Conservation (phyloP, 148 eudicot species). For the Oxyria digyna region DNA sequence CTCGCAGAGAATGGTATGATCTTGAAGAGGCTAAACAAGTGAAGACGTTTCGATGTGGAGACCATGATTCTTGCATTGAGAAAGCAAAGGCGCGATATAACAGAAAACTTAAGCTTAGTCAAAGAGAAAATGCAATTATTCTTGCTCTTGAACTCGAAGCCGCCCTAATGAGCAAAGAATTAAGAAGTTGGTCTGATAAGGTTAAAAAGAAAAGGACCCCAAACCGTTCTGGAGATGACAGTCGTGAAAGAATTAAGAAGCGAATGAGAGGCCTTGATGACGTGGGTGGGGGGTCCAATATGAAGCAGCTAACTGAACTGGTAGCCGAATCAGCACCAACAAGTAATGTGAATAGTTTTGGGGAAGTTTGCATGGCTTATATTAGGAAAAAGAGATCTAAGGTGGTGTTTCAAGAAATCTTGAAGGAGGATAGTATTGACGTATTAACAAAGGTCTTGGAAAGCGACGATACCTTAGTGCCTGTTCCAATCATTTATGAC, state of each 20-base stretch:
- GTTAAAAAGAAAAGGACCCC: conserved; percentile 34
- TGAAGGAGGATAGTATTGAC: conserved; percentile 48
- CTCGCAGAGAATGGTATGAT: conserved; percentile 70
- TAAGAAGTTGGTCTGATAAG: conserved; percentile 11
- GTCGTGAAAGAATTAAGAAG: conserved; percentile 48
- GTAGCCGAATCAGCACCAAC: not conserved
- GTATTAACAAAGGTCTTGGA: conserved; percentile 60
- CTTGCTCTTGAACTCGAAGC: conserved; percentile 77
- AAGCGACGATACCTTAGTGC: conserved; percentile 45
- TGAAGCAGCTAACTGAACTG: conserved; percentile 15
- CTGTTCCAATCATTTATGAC: conserved; percentile 57
- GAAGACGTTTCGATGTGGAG: conserved; percentile 81
- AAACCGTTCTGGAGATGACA: conserved; percentile 81
- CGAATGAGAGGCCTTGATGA: conserved; percentile 88
- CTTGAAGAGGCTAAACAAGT: conserved; percentile 53
- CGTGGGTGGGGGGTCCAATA: conserved; percentile 29
- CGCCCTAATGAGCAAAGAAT: conserved; percentile 22
- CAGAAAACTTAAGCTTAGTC: conserved; percentile 47
- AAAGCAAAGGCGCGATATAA: conserved; percentile 47
- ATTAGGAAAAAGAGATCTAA: conserved; percentile 52
- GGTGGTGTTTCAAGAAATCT: conserved; percentile 45
- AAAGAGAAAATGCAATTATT: conserved; percentile 70
- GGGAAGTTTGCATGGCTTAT: conserved; percentile 19
- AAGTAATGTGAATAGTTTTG: conserved; percentile 16
- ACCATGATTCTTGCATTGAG: conserved; percentile 54